Base-by-base conservation (phyloP, 371 early-diverging fungal genomes). In the Syncephalis plumigaleata region DNA sequence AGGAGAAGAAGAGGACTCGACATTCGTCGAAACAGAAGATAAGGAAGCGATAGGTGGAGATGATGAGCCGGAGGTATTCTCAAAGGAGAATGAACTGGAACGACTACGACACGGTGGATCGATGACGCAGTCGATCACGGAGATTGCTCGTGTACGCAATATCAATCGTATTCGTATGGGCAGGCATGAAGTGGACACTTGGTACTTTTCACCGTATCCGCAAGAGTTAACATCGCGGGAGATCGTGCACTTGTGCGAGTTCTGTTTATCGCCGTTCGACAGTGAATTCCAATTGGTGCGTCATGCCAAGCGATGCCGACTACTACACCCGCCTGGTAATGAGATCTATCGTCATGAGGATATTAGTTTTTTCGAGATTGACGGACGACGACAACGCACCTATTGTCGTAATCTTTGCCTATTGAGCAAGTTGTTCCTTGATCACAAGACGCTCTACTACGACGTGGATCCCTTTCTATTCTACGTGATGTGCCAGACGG, bases 391-490 rank as follows among this genome's bases (percentile, higher is more conserved):
- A 39, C 90, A 95, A 50, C 84, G 79, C 47, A 74, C 69, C 13
- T 94, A 89, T 60, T 91, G 93, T 55, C 71, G 91, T 45, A 91
- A 93, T 56, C 61, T 93, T 25, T 84, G 89, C 49, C 67, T 95
- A 38, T 51, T 89, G 25, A 92, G 94, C 42, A 99, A 99, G 57
- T 70, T 94, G 54, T 98, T 98, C 61, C 64, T 99, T 57, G 99
- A 99, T 66, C 98, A 98, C 75, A 99, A 99, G 62, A 96, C 98
- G n/a, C 71, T 98, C 9, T 97, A 91, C 60, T 99, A 97, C 61
- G 99, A 99, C 60, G 91, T 98, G 13, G 98, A 99, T 55, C 96
- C 97, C 1, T 99, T 99, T 62, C 57, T 98, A 54, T 99, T 97
- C 61, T 99, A 99, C 63, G 77, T 97, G 37, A 78, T 92, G 85